These are phyloP conservation scores for Apiospora phragmitis DNA, from an alignment of 2,329 filamentous ascomycete species.

Conservation along the genomic window DNA sequence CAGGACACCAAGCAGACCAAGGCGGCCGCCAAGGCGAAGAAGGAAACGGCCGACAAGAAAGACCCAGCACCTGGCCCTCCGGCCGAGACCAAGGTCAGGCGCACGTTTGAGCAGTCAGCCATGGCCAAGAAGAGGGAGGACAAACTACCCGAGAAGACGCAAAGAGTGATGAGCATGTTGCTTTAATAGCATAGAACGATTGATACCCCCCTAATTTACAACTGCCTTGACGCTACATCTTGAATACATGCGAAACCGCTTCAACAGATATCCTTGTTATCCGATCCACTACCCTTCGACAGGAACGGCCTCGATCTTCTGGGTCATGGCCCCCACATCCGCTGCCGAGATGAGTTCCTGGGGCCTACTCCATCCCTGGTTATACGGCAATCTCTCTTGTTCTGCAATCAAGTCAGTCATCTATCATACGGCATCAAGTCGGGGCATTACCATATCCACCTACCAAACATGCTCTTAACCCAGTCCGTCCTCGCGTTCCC, in stretches of 20 bases:
- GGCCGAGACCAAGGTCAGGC: conserved; percentile 16
- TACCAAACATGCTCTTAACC: conserved; percentile 3
- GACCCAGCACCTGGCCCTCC: conserved; percentile 11
- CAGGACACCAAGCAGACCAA: conserved; percentile 70
- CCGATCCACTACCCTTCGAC: not conserved
- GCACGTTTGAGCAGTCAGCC: conserved; percentile 31
- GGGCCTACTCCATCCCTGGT: not conserved
- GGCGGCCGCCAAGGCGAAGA: conserved; percentile 47
- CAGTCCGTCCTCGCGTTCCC: conserved; percentile 5
- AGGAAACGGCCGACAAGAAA: conserved; percentile 16
- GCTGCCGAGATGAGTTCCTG: not conserved
- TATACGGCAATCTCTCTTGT: not conserved
- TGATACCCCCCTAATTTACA: conserved; percentile 26
- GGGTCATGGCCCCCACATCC: not conserved
- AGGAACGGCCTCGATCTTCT: not conserved
- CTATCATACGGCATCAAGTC: not conserved
- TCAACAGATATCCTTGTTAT: not conserved
- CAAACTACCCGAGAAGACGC: conserved; percentile 29
- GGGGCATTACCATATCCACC: not conserved
- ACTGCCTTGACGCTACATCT: not conserved
- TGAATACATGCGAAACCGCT: not conserved
- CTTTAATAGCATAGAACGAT: conserved; percentile 26
- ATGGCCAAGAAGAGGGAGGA: conserved; percentile 28
- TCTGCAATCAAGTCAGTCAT: not conserved
- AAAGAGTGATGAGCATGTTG: conserved; percentile 31